phyloP scores from a whole-genome alignment of 495 filamentous ascomycete species.

The Podospora bellae-mahoneyi region DNA sequence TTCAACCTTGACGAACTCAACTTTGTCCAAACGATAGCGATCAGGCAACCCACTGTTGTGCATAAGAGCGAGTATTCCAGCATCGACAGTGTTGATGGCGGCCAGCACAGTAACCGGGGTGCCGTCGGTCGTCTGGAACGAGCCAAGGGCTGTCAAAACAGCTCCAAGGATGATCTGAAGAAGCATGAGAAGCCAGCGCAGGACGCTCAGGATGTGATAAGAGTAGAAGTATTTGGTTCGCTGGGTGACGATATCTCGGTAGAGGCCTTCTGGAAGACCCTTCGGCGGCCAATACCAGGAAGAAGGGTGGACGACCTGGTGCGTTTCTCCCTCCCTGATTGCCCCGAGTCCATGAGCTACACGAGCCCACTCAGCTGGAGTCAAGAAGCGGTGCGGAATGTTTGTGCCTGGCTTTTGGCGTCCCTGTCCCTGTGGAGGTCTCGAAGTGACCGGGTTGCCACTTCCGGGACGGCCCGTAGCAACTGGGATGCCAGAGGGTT shows the following conservation, averaged over 20 bases:
- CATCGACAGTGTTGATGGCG: conserved; percentile 47
- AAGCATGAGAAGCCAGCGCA: conserved; percentile 44
- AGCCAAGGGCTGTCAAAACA: conserved; percentile 44
- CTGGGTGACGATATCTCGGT: conserved; percentile 41
- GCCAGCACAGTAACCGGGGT: conserved; percentile 45
- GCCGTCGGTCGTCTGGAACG: conserved; percentile 26
- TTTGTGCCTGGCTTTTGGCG: conserved; percentile 9
- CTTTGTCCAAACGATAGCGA: conserved; percentile 44
- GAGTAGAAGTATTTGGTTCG: conserved; percentile 39
- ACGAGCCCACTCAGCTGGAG: conserved; percentile 43
- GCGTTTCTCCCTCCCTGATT: conserved; percentile 43
- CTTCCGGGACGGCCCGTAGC: conserved; percentile 16
- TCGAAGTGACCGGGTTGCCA: neutral
- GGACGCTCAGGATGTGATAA: conserved; percentile 33
- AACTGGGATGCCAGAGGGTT: conserved; percentile 27
- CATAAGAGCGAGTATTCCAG: conserved; percentile 48
- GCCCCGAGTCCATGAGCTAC: conserved; percentile 46
- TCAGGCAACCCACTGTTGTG: conserved; percentile 52
- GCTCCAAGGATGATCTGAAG: conserved; percentile 45
- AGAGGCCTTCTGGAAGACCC: conserved; percentile 45
- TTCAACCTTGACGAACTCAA: conserved; percentile 45
- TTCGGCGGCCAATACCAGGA: conserved; percentile 44
- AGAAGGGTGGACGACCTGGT: conserved; percentile 40
- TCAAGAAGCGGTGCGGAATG: conserved; percentile 35
- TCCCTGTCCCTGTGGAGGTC: conserved; percentile 4